Base-by-base conservation (phyloP, 257 asterid genomes). In the Gardenia jasminoides region DNA sequence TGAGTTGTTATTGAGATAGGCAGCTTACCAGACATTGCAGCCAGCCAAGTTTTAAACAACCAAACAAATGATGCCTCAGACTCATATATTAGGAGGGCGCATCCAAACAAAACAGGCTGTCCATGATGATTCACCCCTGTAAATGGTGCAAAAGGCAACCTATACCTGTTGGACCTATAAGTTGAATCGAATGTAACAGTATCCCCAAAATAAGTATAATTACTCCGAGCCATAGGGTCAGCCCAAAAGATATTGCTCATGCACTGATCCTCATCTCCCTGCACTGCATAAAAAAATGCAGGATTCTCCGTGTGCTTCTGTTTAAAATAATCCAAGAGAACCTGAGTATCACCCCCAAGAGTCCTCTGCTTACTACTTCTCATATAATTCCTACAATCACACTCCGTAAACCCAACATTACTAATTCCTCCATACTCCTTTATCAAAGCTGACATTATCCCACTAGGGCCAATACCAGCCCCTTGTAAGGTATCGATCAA, bases 381-480 rank as follows among this genome's bases (percentile, higher is more conserved):
- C 92, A 92, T 96, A 86, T 96, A 96, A 85, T 96, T 96, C 76
- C 99, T 85, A 78, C 98, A 96, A 80, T 96, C 99, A 73, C 92
- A 97, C 87, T 96, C 99, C 0, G 99, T 96, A 84, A 96, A 96
- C 7, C 99, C 99, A 19, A 96, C 98, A 79, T 91, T 96, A 85
- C 92, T 92, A 87, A 93, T 91, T 13, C 95, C 99, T 77, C 98
- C 99, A 75, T 96, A 93, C 91, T 96, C 99, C 85, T 93, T 96
- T 66, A 96, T 83, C 46, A 96, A 91, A 50, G 95, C 99, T 20
- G 98, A 92, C 99, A 96, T 96, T 43, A 96, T 96, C 88, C 97
- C 85, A 3, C 98, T 91, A 1, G 99, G 98, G 3, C 99, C 99
- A 97, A 96, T 93, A 64, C 99, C 99, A 75, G 99, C 99, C 68